Evolutionary conservation across 1,284 basidiomycete species (phyloP).

Genomic region (Boletus smithii): DNA sequence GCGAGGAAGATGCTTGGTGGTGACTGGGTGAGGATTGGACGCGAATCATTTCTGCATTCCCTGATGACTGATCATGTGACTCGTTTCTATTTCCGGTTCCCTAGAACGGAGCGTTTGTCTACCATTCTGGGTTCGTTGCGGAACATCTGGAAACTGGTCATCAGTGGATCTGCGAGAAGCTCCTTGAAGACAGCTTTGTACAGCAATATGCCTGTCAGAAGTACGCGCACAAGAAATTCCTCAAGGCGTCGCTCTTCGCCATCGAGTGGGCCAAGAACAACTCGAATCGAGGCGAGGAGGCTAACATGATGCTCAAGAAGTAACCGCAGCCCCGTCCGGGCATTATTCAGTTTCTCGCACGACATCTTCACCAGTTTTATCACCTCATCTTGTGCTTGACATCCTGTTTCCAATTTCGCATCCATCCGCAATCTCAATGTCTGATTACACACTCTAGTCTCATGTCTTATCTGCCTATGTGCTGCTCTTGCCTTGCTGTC

Average conservation of each 20-base stretch:
- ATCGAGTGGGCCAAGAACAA: slow-evolving; percentile 62
- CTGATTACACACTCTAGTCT: slow-evolving; percentile 38
- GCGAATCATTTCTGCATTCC: slow-evolving; percentile 14
- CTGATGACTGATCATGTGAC: slow-evolving; percentile 46
- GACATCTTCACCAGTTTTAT: slow-evolving; percentile 28
- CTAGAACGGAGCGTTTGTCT: slow-evolving; percentile 89
- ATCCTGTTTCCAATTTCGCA: slow-evolving; percentile 36
- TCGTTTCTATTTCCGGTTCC: slow-evolving; percentile 33
- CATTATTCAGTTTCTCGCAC: slow-evolving; percentile 25
- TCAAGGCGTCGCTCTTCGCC: slow-evolving; percentile 78
- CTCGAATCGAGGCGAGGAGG: slow-evolving; percentile 32
- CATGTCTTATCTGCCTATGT: slow-evolving; percentile 37
- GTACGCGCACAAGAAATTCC: slow-evolving; percentile 96
- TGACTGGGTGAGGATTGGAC: slow-evolving; percentile 76
- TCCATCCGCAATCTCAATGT: slow-evolving; percentile 36
- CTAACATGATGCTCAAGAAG: slow-evolving; percentile 49
- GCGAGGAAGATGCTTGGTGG: slow-evolving; percentile 89
- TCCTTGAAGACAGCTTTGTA: slow-evolving; percentile 78
- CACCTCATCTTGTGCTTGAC: slow-evolving; percentile 37
- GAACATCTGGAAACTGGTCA: slow-evolving; percentile 85
- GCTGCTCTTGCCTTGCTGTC: slow-evolving; percentile 36
- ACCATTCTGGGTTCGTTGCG: slow-evolving; percentile 91
- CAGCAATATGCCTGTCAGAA: slow-evolving; percentile 92
- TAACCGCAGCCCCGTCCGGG: slow-evolving; percentile 30
- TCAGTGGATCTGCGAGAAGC: slow-evolving; percentile 79